Evolutionary conservation across 73 alveolate species (phyloP), one percentile per base, ranked within the genome.

Genomic region (Uronychia binucleata): DNA sequence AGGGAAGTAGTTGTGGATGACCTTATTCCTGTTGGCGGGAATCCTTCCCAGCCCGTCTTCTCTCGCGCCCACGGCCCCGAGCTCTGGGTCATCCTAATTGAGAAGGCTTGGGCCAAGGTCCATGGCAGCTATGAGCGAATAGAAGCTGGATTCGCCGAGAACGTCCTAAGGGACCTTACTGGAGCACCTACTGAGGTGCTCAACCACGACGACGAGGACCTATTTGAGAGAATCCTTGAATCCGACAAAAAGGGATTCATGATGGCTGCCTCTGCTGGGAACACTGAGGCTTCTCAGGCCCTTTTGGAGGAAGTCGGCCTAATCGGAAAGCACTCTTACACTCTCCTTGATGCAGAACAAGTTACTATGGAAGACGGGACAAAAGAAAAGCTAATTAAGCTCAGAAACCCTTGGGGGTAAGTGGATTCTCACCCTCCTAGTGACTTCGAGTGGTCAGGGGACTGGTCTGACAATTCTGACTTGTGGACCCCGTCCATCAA

Each of bases 401-500:
- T 97, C 27, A 94, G 99, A 88, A 97, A 96, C 88, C 98, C 98
- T 60, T 97, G 99, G 99, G 98, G 99, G 30, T 91, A 93, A 60
- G 87, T 91, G 5, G 99, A 46, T 46, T 46, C 19, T 46, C 19
- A 46, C 67, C 67, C 5, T n/a, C n/a, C 5, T 46, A 46, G 67
- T 28, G 91, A 91, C 77, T 89, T 95, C 1, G 99, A 95, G 67
- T 96, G 99, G 98, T 59, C 84, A 28, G 99, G 98, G 0, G 98
- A 96, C 78, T 96, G 99, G 99, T 92, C 98, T 32, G 98, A 96
- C 84, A 88, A 86, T 74, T 93, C 96, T 57, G 93, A 91, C 57
- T 86, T 90, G 77, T 96, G 99, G 99, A 95, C 95, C 28, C 96
- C 96, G 32, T 94, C 91, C 46, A 92, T 96, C 46, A 93, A 94